phyloP scores from a whole-genome alignment of 805 yeast species.

The Wickerhamiella kurtzmanii region DNA sequence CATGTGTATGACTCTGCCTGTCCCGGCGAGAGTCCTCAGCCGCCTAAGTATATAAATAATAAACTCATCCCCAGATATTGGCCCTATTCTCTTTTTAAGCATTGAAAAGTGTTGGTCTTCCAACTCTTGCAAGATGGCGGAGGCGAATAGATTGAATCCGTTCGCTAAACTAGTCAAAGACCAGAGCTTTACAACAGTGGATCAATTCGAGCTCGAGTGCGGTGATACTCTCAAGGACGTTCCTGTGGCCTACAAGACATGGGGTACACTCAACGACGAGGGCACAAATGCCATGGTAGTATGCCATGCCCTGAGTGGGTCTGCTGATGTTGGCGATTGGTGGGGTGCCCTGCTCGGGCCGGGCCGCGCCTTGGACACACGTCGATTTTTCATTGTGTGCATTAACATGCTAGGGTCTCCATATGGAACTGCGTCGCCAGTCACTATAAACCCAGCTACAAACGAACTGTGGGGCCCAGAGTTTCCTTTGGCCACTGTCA shows the following conservation, averaged over 20 bases:
- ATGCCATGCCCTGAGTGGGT: conserved; percentile 92
- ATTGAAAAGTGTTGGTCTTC: no score
- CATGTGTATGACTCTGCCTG: no score
- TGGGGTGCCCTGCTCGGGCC: conserved; percentile 94
- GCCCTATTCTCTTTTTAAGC: no score
- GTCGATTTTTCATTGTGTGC: conserved; percentile 74
- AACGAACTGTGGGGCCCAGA: conserved; percentile 84
- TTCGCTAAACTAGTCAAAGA: conserved; percentile 56
- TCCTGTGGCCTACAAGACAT: conserved; percentile 90
- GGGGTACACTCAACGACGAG: conserved; percentile 70
- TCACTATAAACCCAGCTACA: conserved; percentile 64
- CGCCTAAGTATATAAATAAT: no score
- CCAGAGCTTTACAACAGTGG: conserved; percentile 69
- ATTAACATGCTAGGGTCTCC: conserved; percentile 92
- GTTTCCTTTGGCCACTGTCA: conserved; percentile 84
- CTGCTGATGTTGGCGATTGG: conserved; percentile 93
- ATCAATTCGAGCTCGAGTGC: conserved; percentile 53
- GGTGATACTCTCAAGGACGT: conserved; percentile 56
- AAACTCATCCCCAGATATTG: no score
- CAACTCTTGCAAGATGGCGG: conserved; percentile 11
- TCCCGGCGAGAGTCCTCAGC: no score
- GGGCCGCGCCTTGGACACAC: conserved; percentile 80
- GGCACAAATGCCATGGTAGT: conserved; percentile 75
- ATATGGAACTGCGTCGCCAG: conserved; percentile 89
- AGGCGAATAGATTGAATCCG: conserved; percentile 37